Evolutionary conservation across 2,329 filamentous ascomycete genomes (phyloP).

Genomic region (Tricladium varicosporioides): DNA sequence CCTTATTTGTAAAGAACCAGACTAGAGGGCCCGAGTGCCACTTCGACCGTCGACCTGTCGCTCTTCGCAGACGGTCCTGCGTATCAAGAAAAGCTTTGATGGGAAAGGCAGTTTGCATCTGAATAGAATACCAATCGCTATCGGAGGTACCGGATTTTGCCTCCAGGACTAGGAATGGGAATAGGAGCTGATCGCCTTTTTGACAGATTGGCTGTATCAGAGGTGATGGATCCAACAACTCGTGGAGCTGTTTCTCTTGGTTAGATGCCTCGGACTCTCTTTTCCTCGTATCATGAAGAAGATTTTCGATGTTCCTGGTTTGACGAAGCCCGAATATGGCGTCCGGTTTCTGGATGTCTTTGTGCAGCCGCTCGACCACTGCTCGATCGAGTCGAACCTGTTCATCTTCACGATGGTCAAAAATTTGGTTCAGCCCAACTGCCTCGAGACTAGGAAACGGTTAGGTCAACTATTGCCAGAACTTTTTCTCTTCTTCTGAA

Average conservation of each 20-base stretch:
- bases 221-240: background rate
- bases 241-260: background rate
- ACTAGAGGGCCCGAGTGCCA: background rate
- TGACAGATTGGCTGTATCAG: too few relatives aligned
- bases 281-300: background rate
- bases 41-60: background rate
- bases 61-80: slow-evolving; percentile 4
- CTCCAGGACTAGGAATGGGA: background rate
- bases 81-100: slow-evolving; percentile 7
- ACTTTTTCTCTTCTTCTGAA: background rate
- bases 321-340: background rate
- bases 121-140: background rate
- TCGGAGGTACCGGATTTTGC: background rate
- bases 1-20: background rate
- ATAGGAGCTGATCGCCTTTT: background rate
- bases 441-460: background rate
- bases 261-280: background rate
- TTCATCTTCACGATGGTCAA: background rate
- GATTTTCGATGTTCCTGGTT: background rate
- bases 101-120: slow-evolving; percentile 2
- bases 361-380: background rate
- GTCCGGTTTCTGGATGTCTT: background rate
- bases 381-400: background rate
- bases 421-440: background rate
- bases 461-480: background rate